Percentiles rank a stretch among this genome's conserved stretches.
Evolutionary conservation across 441 rosid genomes (phyloP).

Genomic region (Aleurites moluccanus): DNA sequence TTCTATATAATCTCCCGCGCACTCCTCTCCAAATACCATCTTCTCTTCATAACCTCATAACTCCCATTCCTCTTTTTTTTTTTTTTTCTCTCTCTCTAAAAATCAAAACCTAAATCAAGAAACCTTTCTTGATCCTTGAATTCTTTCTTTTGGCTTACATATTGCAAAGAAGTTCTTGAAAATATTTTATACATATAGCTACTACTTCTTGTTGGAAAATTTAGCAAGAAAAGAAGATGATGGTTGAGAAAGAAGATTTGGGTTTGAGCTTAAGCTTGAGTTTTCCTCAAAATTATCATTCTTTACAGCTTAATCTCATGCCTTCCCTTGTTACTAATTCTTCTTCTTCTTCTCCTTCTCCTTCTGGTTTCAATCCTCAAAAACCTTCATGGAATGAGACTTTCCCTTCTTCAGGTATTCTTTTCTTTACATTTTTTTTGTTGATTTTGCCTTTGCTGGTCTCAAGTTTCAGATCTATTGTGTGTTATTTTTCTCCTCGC

Average conservation of each 20-base stretch:
- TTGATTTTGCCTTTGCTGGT: conserved; percentile 12
- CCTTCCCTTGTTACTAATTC: conserved; percentile 35
- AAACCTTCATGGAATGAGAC: conserved; percentile 53
- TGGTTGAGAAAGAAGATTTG: conserved; percentile 71
- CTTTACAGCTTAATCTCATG: conserved; percentile 48
- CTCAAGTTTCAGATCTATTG: conserved; percentile 30
- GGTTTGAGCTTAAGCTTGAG: conserved; percentile 77
- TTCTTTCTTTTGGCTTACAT: not conserved
- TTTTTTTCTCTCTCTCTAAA: conserved; percentile 14
- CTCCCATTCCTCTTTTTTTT: not conserved
- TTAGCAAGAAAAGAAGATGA: conserved; percentile 26
- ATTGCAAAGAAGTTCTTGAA: not conserved
- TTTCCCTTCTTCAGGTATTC: conserved; percentile 56
- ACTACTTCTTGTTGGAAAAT: not conserved
- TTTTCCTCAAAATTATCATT: conserved; percentile 41
- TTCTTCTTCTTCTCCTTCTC: conserved; percentile 14
- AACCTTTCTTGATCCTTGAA: not conserved
- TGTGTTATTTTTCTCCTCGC: not conserved
- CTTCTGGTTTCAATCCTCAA: conserved; percentile 34
- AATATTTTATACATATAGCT: too few relatives aligned
- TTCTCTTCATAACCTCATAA: not conserved
- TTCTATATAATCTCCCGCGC: conserved; percentile 51
- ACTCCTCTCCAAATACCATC: conserved; percentile 8
- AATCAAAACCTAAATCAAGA: not conserved
- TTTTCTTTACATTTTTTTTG: too few relatives aligned